phyloP scores from a whole-genome alignment of 2,329 filamentous ascomycete species.

The Penicillium griseofulvum region DNA sequence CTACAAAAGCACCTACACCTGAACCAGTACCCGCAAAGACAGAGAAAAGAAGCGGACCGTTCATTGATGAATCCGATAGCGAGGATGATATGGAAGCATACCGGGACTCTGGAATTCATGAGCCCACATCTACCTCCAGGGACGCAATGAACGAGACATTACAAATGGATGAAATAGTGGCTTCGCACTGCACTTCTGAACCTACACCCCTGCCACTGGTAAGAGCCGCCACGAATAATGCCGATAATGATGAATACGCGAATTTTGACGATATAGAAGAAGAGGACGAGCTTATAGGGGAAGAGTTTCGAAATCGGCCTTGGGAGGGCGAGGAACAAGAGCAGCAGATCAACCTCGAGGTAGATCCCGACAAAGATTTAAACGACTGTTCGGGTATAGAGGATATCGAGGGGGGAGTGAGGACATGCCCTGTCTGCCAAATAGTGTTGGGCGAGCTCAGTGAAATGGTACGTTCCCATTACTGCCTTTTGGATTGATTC shows the following conservation, averaged over 20 bases:
- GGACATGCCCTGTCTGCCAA: conserved; percentile 75
- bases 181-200: conserved; percentile 19
- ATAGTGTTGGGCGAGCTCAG: conserved; percentile 59
- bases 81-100: conserved; percentile 47
- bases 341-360: conserved; percentile 17
- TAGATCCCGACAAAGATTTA: conserved; percentile 24
- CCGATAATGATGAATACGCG: conserved; percentile 49
- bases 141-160: neutral
- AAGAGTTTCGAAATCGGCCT: conserved; percentile 63
- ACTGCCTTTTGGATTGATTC: neutral
- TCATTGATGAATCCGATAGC: conserved; percentile 52
- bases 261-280: conserved; percentile 63
- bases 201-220: conserved; percentile 43
- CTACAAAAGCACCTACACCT: neutral
- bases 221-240: conserved; percentile 50
- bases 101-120: conserved; percentile 19
- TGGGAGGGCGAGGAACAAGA: conserved; percentile 52
- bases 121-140: neutral
- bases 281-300: conserved; percentile 62
- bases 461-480: conserved; percentile 35
- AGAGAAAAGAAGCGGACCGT: conserved; percentile 34
- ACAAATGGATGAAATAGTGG: conserved; percentile 10
- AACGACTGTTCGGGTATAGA: conserved; percentile 18
- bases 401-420: conserved; percentile 20
- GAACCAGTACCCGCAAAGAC: conserved; percentile 2